Conservation (phyloP, 257 asterid genomes). For the Scutellaria minor region DNA sequence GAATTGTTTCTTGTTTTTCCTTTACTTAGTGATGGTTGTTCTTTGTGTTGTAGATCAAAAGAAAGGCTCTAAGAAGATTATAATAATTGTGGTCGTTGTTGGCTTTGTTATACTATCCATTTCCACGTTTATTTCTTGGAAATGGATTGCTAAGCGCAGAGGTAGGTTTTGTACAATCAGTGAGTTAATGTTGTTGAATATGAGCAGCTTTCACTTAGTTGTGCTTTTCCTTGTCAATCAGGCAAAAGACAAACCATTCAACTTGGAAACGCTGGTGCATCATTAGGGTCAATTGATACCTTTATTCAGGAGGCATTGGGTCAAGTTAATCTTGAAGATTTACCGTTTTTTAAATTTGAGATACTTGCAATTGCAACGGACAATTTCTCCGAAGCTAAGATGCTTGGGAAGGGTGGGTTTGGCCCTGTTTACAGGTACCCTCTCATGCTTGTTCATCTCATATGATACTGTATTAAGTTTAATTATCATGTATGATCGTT, state of each 20-base stretch:
- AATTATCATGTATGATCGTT: no score
- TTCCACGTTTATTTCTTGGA: conserved; percentile 44
- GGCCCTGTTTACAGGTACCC: conserved; percentile 48
- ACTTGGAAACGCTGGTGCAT: conserved; percentile 19
- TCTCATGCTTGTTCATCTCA: not conserved
- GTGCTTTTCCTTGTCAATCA: conserved; percentile 28
- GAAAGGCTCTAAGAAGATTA: conserved; percentile 34
- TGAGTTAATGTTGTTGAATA: not conserved
- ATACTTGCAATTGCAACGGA: conserved; percentile 44
- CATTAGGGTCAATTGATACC: conserved; percentile 22
- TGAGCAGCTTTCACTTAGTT: conserved; percentile 10
- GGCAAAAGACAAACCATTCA: conserved; percentile 30
- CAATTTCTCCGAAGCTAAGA: conserved; percentile 39
- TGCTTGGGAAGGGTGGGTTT: conserved; percentile 56
- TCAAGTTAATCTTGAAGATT: conserved; percentile 40
- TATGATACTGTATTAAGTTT: no score
- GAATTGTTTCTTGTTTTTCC: not conserved
- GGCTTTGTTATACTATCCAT: conserved; percentile 31
- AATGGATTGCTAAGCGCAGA: conserved; percentile 44
- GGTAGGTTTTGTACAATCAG: conserved; percentile 44
- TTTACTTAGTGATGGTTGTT: not conserved
- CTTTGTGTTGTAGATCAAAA: conserved; percentile 39
- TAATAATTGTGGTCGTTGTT: conserved; percentile 36
- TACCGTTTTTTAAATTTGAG: conserved; percentile 43
- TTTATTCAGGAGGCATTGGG: conserved; percentile 34